phyloP scores from a whole-genome alignment of 805 yeast species.

The Blastobotrys parvus region DNA sequence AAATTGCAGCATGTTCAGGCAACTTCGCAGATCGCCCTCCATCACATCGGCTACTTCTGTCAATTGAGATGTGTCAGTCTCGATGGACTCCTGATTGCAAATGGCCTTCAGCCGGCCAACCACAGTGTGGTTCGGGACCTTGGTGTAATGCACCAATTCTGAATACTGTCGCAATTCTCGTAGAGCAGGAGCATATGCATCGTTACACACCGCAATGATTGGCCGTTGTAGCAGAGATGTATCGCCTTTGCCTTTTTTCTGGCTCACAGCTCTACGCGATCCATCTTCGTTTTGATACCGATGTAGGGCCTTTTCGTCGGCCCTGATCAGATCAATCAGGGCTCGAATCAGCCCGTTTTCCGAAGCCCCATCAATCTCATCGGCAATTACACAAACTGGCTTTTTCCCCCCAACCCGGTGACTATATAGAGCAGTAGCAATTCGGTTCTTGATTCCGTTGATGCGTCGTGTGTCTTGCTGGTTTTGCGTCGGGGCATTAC shows the following conservation, averaged over 20 bases:
- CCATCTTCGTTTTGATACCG: constrained; percentile 16
- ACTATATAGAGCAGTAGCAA: constrained; percentile 55
- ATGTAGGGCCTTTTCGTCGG: constrained; percentile 48
- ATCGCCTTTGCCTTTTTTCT: constrained; percentile 21
- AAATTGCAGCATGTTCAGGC: constrained; percentile 78
- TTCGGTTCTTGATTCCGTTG: constrained; percentile 43
- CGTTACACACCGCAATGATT: constrained; percentile 87
- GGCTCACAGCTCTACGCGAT: constrained; percentile 26
- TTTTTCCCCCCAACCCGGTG: constrained; percentile 46
- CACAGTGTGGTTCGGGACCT: constrained; percentile 43
- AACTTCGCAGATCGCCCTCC: constrained; percentile 78
- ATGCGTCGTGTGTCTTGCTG: not conserved
- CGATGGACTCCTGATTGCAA: constrained; percentile 47
- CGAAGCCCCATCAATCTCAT: constrained; percentile 79
- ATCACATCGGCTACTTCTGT: constrained; percentile 60
- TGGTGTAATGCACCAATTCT: constrained; percentile 60
- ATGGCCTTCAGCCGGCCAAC: constrained; percentile 42
- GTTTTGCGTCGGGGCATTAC: constrained; percentile 38
- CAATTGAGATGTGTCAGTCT: constrained; percentile 41
- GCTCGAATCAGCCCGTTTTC: constrained; percentile 50
- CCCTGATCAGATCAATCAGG: constrained; percentile 46
- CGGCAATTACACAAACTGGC: constrained; percentile 78
- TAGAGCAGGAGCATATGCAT: constrained; percentile 65
- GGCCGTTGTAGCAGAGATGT: constrained; percentile 59
- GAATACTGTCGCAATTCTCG: constrained; percentile 66